A percentile compares a stretch with the other conserved stretches of the same genome.
Conservation (phyloP, 148 eudicot genomes). For the Fagopyrum tataricum region DNA sequence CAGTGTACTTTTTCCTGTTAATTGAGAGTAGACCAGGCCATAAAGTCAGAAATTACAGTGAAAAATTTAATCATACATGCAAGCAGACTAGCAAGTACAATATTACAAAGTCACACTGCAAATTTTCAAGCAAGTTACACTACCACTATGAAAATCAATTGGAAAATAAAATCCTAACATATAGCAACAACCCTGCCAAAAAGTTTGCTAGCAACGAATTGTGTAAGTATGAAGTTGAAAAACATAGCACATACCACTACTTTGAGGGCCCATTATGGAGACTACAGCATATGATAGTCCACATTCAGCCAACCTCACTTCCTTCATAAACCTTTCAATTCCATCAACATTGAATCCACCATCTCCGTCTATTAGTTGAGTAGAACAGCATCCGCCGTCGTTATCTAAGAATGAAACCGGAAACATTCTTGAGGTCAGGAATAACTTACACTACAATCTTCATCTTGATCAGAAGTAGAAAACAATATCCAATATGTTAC, state of each 20-base stretch:
- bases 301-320: slow-evolving; percentile 78
- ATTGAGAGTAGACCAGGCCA: slow-evolving; percentile 9
- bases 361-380: slow-evolving; percentile 92
- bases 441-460: slow-evolving; percentile 1
- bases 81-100: neutral
- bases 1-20: slow-evolving; percentile 92
- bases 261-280: slow-evolving; percentile 98
- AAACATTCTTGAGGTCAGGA: neutral
- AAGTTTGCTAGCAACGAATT: neutral
- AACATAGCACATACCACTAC: slow-evolving; percentile 64
- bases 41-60: neutral
- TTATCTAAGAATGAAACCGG: slow-evolving; percentile 28
- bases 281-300: slow-evolving; percentile 97
- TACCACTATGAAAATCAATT: neutral
- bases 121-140: neutral
- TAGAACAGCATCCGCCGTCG: slow-evolving; percentile 55
- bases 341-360: slow-evolving; percentile 72
- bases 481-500: neutral
- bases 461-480: neutral
- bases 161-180: neutral
- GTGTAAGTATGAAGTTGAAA: neutral
- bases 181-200: neutral
- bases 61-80: neutral
- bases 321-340: slow-evolving; percentile 63
- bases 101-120: neutral